Evolutionary conservation across 371 early-diverging fungal species (phyloP).

Genomic region (Haplosporangium sp.): DNA sequence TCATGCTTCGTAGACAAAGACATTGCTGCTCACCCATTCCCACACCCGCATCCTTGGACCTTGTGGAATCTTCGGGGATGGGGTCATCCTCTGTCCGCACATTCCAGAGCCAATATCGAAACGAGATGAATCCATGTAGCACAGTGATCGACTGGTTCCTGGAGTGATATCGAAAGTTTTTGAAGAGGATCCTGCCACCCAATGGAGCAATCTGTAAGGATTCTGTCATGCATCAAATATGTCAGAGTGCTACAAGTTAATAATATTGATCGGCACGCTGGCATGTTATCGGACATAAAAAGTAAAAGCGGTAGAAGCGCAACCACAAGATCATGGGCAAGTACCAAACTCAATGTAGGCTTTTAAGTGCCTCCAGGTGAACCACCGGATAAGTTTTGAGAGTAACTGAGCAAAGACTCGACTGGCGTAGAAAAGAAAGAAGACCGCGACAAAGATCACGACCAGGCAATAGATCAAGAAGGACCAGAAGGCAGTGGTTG

Average conservation of each 20-base stretch:
- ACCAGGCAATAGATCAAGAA: slow-evolving; percentile 78
- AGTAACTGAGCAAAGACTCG: slow-evolving; percentile 74
- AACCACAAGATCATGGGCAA: not conserved
- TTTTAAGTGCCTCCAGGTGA: slow-evolving; percentile 77
- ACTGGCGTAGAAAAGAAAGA: slow-evolving; percentile 84
- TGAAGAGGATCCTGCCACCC: slow-evolving; percentile 85
- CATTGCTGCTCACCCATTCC: slow-evolving; percentile 9
- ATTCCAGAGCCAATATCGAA: slow-evolving; percentile 81
- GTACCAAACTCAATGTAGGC: slow-evolving; percentile 83
- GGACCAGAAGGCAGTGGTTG: slow-evolving; percentile 56
- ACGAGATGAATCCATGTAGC: slow-evolving; percentile 82
- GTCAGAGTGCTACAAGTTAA: not conserved
- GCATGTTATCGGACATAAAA: not conserved
- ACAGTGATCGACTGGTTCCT: slow-evolving; percentile 79
- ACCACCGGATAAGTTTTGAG: slow-evolving; percentile 73
- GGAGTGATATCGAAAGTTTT: slow-evolving; percentile 79
- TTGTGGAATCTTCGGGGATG: slow-evolving; percentile 40
- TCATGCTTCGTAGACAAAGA: too few relatives aligned
- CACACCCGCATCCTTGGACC: slow-evolving; percentile 23
- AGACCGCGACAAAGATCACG: slow-evolving; percentile 76
- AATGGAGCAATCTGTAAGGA: slow-evolving; percentile 81
- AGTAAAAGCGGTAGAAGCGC: not conserved
- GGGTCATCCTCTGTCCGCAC: slow-evolving; percentile 67
- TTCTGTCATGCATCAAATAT: slow-evolving; percentile 59
- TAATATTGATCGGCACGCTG: not conserved